These are phyloP conservation scores for Collariella sp. DNA, from an alignment of 495 filamentous ascomycete species.

Conservation along the genomic window DNA sequence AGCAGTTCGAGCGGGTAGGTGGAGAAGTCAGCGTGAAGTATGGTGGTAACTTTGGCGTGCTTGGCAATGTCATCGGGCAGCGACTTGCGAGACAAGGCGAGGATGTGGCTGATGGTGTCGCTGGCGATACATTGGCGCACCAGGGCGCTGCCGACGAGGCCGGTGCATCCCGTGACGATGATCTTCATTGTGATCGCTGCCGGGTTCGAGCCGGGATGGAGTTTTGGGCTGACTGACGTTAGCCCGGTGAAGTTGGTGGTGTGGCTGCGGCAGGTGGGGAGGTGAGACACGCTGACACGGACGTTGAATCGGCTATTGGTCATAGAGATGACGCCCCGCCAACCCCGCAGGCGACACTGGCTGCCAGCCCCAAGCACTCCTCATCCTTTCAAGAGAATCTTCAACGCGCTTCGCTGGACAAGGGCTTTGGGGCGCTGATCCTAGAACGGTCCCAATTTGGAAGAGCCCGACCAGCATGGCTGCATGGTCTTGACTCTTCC, in stretches of 20 bases:
- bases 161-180: conserved; percentile 46
- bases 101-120: conserved; percentile 39
- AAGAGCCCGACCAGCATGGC: too few relatives aligned
- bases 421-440: too few relatives aligned
- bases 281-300: too few relatives aligned
- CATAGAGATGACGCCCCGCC: too few relatives aligned
- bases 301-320: too few relatives aligned
- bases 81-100: conserved; percentile 26
- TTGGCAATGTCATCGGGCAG: conserved; percentile 21
- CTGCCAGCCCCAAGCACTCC: too few relatives aligned
- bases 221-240: background rate
- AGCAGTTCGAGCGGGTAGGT: conserved; percentile 32
- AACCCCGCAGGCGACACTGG: too few relatives aligned
- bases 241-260: background rate
- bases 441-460: too few relatives aligned
- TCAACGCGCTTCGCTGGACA: too few relatives aligned
- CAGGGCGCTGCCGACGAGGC: conserved; percentile 40
- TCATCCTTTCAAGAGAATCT: too few relatives aligned
- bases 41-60: conserved; percentile 36
- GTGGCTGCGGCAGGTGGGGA: background rate
- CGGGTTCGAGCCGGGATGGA: too few relatives aligned
- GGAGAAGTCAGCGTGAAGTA: conserved; percentile 41
- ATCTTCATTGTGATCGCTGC: conserved; percentile 35
- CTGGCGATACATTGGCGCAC: conserved; percentile 39
- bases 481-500: too few relatives aligned